A percentile compares a stretch with the other conserved stretches of the same genome.
phyloP scores from a whole-genome alignment of 495 filamentous ascomycete genomes.

The Aspergillus funiculosus region DNA sequence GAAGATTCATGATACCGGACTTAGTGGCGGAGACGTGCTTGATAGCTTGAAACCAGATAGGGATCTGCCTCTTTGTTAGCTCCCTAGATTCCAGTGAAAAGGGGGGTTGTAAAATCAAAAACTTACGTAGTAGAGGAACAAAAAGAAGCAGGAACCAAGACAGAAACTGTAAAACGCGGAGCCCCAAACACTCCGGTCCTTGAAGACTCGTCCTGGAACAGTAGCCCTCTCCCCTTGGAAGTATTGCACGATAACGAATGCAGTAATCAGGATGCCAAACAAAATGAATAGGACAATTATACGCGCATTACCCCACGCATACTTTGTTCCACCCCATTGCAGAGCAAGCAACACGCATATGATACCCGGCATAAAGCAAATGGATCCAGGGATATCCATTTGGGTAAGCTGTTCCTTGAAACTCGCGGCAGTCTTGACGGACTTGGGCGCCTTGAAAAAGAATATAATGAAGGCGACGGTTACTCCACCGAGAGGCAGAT shows the following conservation, averaged over 20 bases:
- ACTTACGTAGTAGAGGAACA: slow-evolving; percentile 52
- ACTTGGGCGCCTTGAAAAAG: slow-evolving; percentile 52
- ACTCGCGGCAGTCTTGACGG: slow-evolving; percentile 32
- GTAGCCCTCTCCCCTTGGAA: slow-evolving; percentile 68
- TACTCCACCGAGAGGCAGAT: slow-evolving; percentile 62
- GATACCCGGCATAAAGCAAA: slow-evolving; percentile 65
- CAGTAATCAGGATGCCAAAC: slow-evolving; percentile 58
- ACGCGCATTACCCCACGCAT: slow-evolving; percentile 57
- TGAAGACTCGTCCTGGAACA: slow-evolving; percentile 65
- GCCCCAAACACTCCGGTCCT: slow-evolving; percentile 61
- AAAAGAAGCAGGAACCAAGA: slow-evolving; percentile 60
- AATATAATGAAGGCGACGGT: slow-evolving; percentile 56
- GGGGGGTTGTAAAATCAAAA: not conserved
- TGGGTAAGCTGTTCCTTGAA: slow-evolving; percentile 45
- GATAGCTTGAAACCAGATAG: slow-evolving; percentile 88
- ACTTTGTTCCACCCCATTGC: slow-evolving; percentile 76
- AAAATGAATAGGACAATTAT: slow-evolving; percentile 67
- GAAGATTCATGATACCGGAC: slow-evolving; percentile 73
- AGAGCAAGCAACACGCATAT: slow-evolving; percentile 71
- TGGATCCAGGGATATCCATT: slow-evolving; percentile 62
- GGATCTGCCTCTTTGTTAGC: slow-evolving; percentile 42
- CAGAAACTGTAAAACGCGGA: slow-evolving; percentile 49
- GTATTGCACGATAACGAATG: slow-evolving; percentile 61
- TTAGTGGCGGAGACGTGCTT: slow-evolving; percentile 60
- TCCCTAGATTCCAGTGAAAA: not conserved